Conservation (phyloP, 73 alveolate species). For the Blepharisma stoltei region DNA sequence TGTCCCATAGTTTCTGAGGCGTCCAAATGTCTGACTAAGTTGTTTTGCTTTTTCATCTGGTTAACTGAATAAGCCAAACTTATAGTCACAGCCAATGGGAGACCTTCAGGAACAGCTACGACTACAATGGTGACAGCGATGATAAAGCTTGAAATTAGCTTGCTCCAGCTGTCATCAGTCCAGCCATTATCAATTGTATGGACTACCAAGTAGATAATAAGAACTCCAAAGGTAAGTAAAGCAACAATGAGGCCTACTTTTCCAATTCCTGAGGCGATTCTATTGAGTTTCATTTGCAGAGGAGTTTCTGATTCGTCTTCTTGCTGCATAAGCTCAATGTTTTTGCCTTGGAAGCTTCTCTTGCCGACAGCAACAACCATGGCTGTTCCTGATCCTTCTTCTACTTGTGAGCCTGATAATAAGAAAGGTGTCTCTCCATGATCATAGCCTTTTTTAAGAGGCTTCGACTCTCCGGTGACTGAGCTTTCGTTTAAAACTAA, state of each 20-base stretch:
- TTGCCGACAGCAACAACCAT: conserved; percentile 92
- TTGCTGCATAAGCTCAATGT: conserved; percentile 59
- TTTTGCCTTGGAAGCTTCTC: conserved; percentile 71
- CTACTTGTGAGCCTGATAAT: conserved; percentile 76
- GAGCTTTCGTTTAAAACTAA: conserved; percentile 86
- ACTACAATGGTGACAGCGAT: conserved; percentile 91
- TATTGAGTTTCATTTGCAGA: conserved; percentile 79
- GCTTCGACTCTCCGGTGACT: conserved; percentile 92
- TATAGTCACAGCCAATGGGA: conserved; percentile 95
- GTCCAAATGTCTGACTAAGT: conserved; percentile 88
- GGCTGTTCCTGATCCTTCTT: conserved; percentile 84
- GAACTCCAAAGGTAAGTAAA: conserved; percentile 67
- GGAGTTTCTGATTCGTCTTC: conserved; percentile 88
- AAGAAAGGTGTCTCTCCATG: conserved; percentile 80
- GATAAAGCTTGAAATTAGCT: conserved; percentile 73
- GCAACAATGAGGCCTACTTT: conserved; percentile 81
- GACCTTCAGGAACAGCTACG: conserved; percentile 97
- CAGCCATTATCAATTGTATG: conserved; percentile 43
- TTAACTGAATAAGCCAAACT: conserved; percentile 88
- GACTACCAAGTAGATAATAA: conserved; percentile 62
- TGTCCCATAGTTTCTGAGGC: conserved; percentile 97
- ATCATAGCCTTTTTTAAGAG: conserved; percentile 72
- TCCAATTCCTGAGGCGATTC: conserved; percentile 88
- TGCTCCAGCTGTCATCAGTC: conserved; percentile 63
- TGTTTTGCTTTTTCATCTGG: conserved; percentile 91